Base-by-base conservation (phyloP, 2,329 filamentous ascomycete genomes). In the Fusarium falciforme region DNA sequence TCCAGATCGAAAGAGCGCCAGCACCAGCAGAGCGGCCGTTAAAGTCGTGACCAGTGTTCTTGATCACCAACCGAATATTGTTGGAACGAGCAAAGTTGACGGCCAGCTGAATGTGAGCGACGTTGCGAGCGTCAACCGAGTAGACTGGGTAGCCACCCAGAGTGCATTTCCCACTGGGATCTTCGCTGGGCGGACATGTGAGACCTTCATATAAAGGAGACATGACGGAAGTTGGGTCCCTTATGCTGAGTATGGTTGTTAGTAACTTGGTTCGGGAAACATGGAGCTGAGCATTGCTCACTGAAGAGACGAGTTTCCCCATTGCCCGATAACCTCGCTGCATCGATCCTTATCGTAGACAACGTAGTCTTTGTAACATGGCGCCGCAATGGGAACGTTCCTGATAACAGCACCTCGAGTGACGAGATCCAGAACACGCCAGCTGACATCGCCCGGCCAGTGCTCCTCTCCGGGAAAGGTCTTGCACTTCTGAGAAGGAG, bases 1-100 rank as follows among this genome's bases (percentile, higher is more conserved):
- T 90, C 85, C 90, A 91, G 61, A 91, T 82, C 5, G 85, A 84
- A 5, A 91, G 78, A 0, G 87, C 84, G 2, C 90, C 90, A 25
- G 86, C 87, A n/a, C 90, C 91, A 0, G 89, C 89, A 17, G 73
- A 76, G 1, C 87, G 89, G 36, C 90, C 91, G 6, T 82, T 79
- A 74, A 86, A 87, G 69, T 87, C 85, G 71, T 88, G 87, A 36
- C 86, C 86, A 0, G 86, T 88, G 79, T 88, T 81, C 63, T 78
- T 87, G 64, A 88, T 80, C 7, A 87, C 83, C 17, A 88, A 76
- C 4, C 86, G 84, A 10, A 88, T 73, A 67, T 87, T 85, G 9
- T 81, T 75, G 29, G 81, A 82, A 9, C 83, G 81, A 16, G 86
- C 86, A 70, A 88, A 85, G 69, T 86, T 86, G 47, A 88, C 77